Evolutionary conservation across 1,284 basidiomycete species (phyloP).

Genomic region (Moniliophthora roreri): DNA sequence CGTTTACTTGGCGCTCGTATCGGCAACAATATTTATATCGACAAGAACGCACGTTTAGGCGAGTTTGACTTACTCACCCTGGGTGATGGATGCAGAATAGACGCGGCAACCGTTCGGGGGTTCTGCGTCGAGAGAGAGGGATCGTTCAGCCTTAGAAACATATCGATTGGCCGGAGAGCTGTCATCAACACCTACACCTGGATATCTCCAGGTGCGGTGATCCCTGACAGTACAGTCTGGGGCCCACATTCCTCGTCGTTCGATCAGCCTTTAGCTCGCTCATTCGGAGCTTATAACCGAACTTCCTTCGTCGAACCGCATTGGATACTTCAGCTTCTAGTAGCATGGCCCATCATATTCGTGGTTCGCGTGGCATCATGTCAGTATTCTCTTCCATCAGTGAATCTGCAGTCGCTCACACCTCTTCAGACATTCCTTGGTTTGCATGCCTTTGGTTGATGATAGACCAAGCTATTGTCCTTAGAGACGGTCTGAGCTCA

Average conservation of each 20-base stretch:
- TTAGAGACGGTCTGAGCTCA: constrained; percentile 25
- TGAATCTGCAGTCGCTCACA: not conserved
- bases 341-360: constrained; percentile 39
- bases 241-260: constrained; percentile 46
- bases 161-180: constrained; percentile 37
- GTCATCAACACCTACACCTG: constrained; percentile 44
- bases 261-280: constrained; percentile 34
- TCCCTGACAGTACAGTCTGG: constrained; percentile 37
- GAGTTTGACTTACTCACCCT: constrained; percentile 44
- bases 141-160: constrained; percentile 37
- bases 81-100: constrained; percentile 40
- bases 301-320: constrained; percentile 32
- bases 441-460: constrained; percentile 37
- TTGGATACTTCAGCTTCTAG: constrained; percentile 31
- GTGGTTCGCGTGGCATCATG: constrained; percentile 24
- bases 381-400: constrained; percentile 8
- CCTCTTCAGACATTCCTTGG: constrained; percentile 39
- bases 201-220: constrained; percentile 38
- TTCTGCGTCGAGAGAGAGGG: constrained; percentile 47
- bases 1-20: constrained; percentile 45
- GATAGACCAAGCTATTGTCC: constrained; percentile 30
- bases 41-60: constrained; percentile 34
- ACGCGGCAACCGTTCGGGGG: constrained; percentile 39
- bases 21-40: constrained; percentile 39
- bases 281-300: constrained; percentile 40